Conservation (phyloP, 208 protist species). For the Leishmania lainsoni region DNA sequence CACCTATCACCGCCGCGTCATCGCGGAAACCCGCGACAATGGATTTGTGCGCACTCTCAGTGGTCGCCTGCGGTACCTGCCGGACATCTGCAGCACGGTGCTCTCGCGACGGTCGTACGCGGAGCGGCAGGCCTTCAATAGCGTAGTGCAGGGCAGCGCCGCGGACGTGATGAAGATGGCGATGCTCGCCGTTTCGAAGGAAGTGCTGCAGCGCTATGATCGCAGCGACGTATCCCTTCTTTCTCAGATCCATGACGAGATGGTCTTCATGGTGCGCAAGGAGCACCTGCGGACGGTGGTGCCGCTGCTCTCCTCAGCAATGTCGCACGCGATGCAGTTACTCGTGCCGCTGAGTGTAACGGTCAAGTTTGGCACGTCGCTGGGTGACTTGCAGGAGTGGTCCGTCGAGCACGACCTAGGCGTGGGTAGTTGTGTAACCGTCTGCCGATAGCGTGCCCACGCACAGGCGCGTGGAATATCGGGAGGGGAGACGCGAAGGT, state of each 20-base stretch:
- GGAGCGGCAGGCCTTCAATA: conserved; percentile 92
- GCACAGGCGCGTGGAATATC: not conserved
- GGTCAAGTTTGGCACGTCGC: conserved; percentile 67
- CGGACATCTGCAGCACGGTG: conserved; percentile 68
- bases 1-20: conserved; percentile 57
- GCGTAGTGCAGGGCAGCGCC: conserved; percentile 86
- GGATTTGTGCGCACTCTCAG: conserved; percentile 87
- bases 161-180: conserved; percentile 90
- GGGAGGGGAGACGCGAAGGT: not conserved
- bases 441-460: not conserved
- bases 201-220: conserved; percentile 63
- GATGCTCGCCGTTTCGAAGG: conserved; percentile 79
- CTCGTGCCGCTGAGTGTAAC: conserved; percentile 64
- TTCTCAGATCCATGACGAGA: conserved; percentile 85
- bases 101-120: conserved; percentile 71
- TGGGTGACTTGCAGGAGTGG: conserved; percentile 78
- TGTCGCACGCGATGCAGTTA: conserved; percentile 68
- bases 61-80: conserved; percentile 70
- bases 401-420: conserved; percentile 80
- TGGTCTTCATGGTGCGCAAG: conserved; percentile 70
- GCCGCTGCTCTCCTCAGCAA: conserved; percentile 37
- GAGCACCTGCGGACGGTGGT: conserved; percentile 48
- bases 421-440: conserved; percentile 22
- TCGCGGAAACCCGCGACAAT: conserved; percentile 65
- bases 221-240: conserved; percentile 54